A percentile compares a stretch with the other conserved stretches of the same genome.
Conservation (phyloP, 495 filamentous ascomycete species). For the Aspergillus bertholletiae region DNA sequence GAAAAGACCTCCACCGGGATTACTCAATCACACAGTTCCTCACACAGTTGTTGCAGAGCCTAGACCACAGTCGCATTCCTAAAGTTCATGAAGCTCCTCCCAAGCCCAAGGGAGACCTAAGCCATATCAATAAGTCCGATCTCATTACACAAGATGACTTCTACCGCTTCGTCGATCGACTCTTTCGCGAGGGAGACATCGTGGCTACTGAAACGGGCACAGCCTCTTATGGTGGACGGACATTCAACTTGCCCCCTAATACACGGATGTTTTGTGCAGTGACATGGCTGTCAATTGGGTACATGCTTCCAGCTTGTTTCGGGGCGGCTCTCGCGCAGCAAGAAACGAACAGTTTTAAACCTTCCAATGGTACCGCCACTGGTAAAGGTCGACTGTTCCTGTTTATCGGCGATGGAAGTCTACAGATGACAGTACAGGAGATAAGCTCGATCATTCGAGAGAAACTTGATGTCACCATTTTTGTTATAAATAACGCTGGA, state of each 20-base stretch:
- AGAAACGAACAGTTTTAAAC: conserved; percentile 5
- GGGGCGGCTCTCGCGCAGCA: conserved; percentile 45
- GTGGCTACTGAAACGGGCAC: conserved; percentile 42
- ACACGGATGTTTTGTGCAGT: conserved; percentile 30
- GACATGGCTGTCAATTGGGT: conserved; percentile 44
- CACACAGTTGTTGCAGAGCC: conserved; percentile 12
- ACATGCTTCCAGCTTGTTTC: conserved; percentile 46
- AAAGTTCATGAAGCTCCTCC: conserved; percentile 11
- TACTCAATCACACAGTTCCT: conserved; percentile 17
- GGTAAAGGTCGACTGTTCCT: conserved; percentile 48
- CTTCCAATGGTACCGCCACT: not conserved
- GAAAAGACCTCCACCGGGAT: conserved; percentile 23
- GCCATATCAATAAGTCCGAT: conserved; percentile 14
- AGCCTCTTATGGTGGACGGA: conserved; percentile 28
- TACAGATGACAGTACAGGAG: conserved; percentile 78
- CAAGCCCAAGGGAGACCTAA: conserved; percentile 4
- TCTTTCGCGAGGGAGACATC: conserved; percentile 34
- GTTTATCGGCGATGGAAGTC: conserved; percentile 78
- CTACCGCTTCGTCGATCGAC: conserved; percentile 23
- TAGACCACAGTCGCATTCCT: conserved; percentile 18
- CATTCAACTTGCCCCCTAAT: conserved; percentile 26
- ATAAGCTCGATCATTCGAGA: conserved; percentile 72
- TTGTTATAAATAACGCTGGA: conserved; percentile 73
- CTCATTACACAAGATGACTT: conserved; percentile 29
- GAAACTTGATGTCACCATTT: conserved; percentile 65